A percentile compares a stretch with the other conserved stretches of the same genome.
Conservation (phyloP, 1,284 basidiomycete genomes). For the Sanghuangporus sanghuang region DNA sequence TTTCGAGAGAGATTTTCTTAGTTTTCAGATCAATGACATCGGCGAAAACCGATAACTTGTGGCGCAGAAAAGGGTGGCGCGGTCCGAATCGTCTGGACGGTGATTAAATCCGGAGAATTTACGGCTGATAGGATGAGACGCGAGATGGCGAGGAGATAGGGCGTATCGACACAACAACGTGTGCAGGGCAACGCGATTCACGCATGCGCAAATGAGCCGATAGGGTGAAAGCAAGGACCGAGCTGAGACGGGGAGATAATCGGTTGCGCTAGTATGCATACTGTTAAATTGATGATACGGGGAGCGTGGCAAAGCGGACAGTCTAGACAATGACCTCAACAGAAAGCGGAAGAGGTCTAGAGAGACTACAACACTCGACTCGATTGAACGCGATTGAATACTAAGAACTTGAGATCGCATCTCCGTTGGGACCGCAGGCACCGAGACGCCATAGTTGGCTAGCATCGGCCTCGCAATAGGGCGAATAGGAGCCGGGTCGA, state of each 20-base stretch:
- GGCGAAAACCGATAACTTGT: background rate
- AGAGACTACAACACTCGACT: background rate
- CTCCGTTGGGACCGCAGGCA: no score
- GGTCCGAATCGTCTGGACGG: background rate
- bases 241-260: background rate
- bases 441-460: no score
- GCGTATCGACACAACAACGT: background rate
- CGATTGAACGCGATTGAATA: background rate
- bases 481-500: background rate
- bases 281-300: background rate
- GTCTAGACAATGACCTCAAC: background rate
- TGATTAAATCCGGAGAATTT: background rate
- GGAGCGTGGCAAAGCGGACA: background rate
- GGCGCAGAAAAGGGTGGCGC: background rate
- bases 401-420: background rate
- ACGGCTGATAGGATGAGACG: background rate
- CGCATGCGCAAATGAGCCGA: background rate
- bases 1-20: background rate
- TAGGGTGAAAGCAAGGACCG: background rate
- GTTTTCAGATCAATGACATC: background rate
- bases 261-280: background rate
- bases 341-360: background rate
- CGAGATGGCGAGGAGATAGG: background rate
- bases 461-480: background rate
- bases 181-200: background rate